Evolutionary conservation across 768 basidiomycete species (phyloP), one percentile per base, ranked within the genome.

Genomic region (Leccinum pellstonianum): DNA sequence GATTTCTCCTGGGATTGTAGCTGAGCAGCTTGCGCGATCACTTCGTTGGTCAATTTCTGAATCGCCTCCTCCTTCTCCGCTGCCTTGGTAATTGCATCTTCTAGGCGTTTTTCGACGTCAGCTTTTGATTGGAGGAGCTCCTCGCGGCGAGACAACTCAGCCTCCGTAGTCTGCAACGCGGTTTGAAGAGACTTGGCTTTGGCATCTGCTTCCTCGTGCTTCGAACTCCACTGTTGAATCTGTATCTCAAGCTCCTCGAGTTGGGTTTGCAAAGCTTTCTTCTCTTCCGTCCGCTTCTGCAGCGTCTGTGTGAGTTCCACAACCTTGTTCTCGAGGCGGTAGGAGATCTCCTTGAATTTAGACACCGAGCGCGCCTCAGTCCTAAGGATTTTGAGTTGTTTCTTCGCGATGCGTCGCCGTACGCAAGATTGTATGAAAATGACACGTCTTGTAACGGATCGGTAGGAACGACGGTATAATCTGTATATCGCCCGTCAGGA

Each of bases 311-410:
- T 98, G 62, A 99, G 88, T 72, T 98, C 96, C 59, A 99, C 93
- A 48, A 99, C 97, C 77, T 98, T 99, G 82, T 98, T 99, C 79
- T 99, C 97, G 57, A 99, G 82, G 66, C 86, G 87, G 71, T 98
- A 98, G 0, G 96, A 98, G 65, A 96, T 97, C 77, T 97, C 95
- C 78, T 97, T 98, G 86, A 96, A 98, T 72, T 95, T 97, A 65
- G 92, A 91, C 29, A 95, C 95, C 2, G 97, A 98, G 54, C 95
- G 93, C 6, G 97, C 97, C 75, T 99, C 97, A 8, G 88, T 84
- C 69, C 83, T 88, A 63, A 99, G 84, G 10, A 77, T 79, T 67
- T 89, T 91, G 63, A 99, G 84, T 70, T 98, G 86, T 65, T 87
- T 89, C 59, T 88, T 85, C 21, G 97, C 97, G 52, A 90, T 77